phyloP scores from a whole-genome alignment of 2,329 filamentous ascomycete genomes.

The Tympanopsis confertula region DNA sequence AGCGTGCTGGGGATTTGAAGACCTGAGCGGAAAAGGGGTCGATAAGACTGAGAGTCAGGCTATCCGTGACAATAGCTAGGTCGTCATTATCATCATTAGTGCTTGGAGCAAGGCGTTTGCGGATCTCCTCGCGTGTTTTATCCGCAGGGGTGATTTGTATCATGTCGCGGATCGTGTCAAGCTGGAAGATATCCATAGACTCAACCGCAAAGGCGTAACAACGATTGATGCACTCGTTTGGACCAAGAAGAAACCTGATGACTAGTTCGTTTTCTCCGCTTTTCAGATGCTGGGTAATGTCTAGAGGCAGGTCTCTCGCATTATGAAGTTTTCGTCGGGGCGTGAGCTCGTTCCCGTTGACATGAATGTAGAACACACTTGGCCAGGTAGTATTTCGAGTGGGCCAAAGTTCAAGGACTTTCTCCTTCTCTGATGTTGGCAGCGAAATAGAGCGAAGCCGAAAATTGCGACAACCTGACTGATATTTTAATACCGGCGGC shows the following conservation, averaged over 20 bases:
- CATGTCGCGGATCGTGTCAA: slow-evolving; percentile 20
- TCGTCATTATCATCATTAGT: slow-evolving; percentile 42
- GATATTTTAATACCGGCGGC: not conserved
- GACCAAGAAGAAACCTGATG: slow-evolving; percentile 31
- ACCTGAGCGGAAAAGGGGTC: slow-evolving; percentile 57
- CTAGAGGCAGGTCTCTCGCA: slow-evolving; percentile 64
- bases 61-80: slow-evolving; percentile 42
- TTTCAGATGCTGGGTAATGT: slow-evolving; percentile 52
- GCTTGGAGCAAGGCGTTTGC: slow-evolving; percentile 23
- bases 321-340: slow-evolving; percentile 60
- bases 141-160: slow-evolving; percentile 24
- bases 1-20: slow-evolving; percentile 62
- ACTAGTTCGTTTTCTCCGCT: slow-evolving; percentile 50
- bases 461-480: slow-evolving; percentile 45
- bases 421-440: slow-evolving; percentile 9
- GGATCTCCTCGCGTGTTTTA: slow-evolving; percentile 45
- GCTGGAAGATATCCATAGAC: slow-evolving; percentile 5
- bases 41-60: slow-evolving; percentile 48
- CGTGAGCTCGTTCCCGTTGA: slow-evolving; percentile 50
- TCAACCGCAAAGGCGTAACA: slow-evolving; percentile 3
- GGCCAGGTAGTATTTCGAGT: slow-evolving; percentile 61
- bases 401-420: slow-evolving; percentile 45
- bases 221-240: slow-evolving; percentile 9
- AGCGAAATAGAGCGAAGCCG: slow-evolving; percentile 55
- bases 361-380: slow-evolving; percentile 49